Percentiles rank a stretch among this genome's conserved stretches.
phyloP scores from a whole-genome alignment of 2,329 filamentous ascomycete genomes.

The Aspergillus amoenus region DNA sequence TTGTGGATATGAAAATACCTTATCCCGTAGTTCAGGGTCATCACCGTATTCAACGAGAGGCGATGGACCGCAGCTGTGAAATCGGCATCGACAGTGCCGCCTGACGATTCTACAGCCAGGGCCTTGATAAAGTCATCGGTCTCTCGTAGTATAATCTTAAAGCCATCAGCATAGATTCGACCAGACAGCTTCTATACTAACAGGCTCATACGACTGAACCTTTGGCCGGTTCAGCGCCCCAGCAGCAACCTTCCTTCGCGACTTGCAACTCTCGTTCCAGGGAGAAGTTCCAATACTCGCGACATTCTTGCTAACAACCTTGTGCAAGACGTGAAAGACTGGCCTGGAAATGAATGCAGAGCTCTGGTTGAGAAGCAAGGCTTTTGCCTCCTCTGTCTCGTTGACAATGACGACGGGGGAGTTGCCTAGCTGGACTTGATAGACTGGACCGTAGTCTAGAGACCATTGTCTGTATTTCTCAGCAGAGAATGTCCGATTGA shows the following conservation, averaged over 20 bases:
- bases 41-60: neutral
- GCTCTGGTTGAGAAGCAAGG: neutral
- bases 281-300: neutral
- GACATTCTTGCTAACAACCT: slow-evolving; percentile 2
- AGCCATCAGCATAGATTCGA: neutral
- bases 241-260: neutral
- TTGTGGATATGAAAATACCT: neutral
- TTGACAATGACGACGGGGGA: neutral
- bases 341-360: neutral
- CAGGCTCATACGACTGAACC: neutral
- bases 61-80: neutral
- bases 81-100: neutral
- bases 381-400: neutral
- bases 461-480: neutral
- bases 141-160: neutral
- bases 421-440: neutral
- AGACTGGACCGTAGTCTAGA: neutral
- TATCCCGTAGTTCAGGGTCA: neutral
- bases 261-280: slow-evolving; percentile 4
- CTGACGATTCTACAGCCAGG: neutral
- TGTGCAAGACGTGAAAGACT: neutral
- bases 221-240: slow-evolving; percentile 2
- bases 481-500: neutral
- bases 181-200: fast-evolving
- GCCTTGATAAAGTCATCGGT: neutral